Conservation (phyloP, 805 yeast species). For the Metschnikowia continentalis region DNA sequence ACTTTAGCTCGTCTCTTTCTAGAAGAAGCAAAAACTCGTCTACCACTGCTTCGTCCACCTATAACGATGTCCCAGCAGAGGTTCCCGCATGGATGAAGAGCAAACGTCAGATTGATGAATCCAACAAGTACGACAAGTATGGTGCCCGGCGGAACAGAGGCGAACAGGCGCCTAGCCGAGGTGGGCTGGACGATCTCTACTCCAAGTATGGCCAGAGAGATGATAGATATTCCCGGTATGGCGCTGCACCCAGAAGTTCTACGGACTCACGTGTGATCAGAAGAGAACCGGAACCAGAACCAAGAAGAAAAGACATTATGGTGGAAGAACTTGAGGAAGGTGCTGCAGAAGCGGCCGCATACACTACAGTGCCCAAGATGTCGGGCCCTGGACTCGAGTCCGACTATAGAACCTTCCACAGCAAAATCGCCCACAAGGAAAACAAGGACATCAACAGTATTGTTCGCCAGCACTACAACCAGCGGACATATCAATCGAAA, state of each 20-base stretch:
- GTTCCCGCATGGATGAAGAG: constrained; percentile 41
- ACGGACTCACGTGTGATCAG: constrained; percentile 14
- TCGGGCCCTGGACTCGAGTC: constrained; percentile 16
- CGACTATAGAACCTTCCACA: constrained; percentile 37
- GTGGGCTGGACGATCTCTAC: not conserved
- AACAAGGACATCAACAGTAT: constrained; percentile 53
- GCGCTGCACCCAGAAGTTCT: constrained; percentile 10
- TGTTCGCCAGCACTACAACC: constrained; percentile 82
- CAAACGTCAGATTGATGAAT: constrained; percentile 17
- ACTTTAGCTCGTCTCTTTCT: constrained; percentile 14
- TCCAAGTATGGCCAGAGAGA: constrained; percentile 1
- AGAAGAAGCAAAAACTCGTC: constrained; percentile 7
- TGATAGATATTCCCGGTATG: constrained; percentile 18
- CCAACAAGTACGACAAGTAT: constrained; percentile 38
- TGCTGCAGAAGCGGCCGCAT: constrained; percentile 13
- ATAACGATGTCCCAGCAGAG: constrained; percentile 20
- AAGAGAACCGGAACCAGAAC: constrained; percentile 16
- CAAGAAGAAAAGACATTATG: constrained; percentile 6
- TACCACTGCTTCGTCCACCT: constrained; percentile 20
- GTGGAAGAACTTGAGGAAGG: constrained; percentile 6
- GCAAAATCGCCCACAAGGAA: constrained; percentile 31
- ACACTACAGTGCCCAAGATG: constrained; percentile 16
- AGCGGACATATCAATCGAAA: constrained; percentile 68
- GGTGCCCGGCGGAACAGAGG: constrained; percentile 19
- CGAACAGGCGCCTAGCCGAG: not conserved